A percentile compares a stretch with the other conserved stretches of the same genome.
These are phyloP conservation scores for Dalbergia oliveri DNA, from an alignment of 306 rosid species.

Conservation along the genomic window DNA sequence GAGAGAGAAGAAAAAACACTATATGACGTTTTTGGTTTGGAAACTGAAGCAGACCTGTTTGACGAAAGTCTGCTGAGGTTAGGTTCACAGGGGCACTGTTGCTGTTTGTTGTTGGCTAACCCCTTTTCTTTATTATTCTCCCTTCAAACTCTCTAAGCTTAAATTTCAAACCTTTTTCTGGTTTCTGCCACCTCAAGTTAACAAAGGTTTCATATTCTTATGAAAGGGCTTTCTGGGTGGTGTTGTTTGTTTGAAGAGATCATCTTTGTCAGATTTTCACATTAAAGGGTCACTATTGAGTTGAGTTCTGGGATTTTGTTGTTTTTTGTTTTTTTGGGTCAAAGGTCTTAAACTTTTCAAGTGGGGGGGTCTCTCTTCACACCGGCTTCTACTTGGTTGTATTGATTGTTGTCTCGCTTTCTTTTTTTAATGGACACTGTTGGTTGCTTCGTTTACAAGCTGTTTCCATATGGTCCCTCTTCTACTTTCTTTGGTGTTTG, in stretches of 20 bases:
- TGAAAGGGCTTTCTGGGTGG: constrained; percentile 13
- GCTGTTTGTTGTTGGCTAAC: constrained; percentile 22
- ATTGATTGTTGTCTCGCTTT: constrained; percentile 55
- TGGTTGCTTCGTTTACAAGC: constrained; percentile 71
- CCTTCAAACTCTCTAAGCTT: constrained; percentile 20
- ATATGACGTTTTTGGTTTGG: constrained; percentile 45
- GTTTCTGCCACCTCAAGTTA: constrained; percentile 38
- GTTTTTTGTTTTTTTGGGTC: constrained; percentile 40
- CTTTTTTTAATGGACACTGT: constrained; percentile 53
- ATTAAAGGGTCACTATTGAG: constrained; percentile 41
- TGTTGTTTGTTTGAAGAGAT: not conserved
- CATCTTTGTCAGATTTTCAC: constrained; percentile 10
- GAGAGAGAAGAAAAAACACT: not conserved
- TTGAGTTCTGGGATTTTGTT: constrained; percentile 42
- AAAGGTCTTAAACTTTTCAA: constrained; percentile 51
- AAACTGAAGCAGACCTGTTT: constrained; percentile 48
- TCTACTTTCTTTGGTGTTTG: constrained; percentile 55
- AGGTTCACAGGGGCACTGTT: constrained; percentile 46
- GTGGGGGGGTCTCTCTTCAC: constrained; percentile 61
- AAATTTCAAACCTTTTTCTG: constrained; percentile 49
- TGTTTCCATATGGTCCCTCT: constrained; percentile 58
- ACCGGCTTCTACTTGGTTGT: constrained; percentile 36
- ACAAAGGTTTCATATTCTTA: constrained; percentile 45
- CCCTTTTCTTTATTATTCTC: constrained; percentile 39
- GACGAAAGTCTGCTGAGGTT: constrained; percentile 53